Evolutionary conservation across 225 moss, liverwort and hornwort genomes (phyloP), one percentile per base, ranked within the genome.

Genomic region (Lunularia cruciata): DNA sequence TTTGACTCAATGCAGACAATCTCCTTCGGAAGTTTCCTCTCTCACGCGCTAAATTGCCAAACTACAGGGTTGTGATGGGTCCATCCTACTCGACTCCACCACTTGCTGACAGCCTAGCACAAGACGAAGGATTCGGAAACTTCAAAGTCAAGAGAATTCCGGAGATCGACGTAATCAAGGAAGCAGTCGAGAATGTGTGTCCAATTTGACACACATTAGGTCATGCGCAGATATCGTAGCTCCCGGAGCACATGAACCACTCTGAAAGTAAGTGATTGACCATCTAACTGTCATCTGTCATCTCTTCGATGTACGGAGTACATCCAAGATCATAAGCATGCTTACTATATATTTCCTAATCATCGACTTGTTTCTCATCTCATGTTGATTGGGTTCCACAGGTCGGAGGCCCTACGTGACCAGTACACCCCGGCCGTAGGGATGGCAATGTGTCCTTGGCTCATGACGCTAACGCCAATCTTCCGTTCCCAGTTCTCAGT

Each of bases 141-240:
- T 51, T 51, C 49, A 19, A 46, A 45, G 19, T 30, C 46, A 23
- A 5, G 7, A 13, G 28, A 6, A 32, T 45, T 28, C 23, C 37
- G 9, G 9, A 51, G 20, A 51, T 51, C 49, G 49, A 51, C 20
- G 5, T 4, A 19, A 51, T 51, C 49, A 51, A 51, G 49, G 20
- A 22, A n/a, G 49, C 49, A 12, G 49, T 51, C 5, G 49, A 51
- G 49, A 51, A 51, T 16, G 12, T n/a, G 5, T 66, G 65, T 23
- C 65, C 65, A 23, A n/a, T n/a, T n/a, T n/a, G n/a, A n/a, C n/a
- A n/a, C 18, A 48, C 6, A 25, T 63, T 8, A 64, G 64, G 22
- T 73, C 73, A 1, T 73, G 73, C 63, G 63, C 73, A 10, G 73
- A 73, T 35, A 73, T 73, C 34, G 28, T 63, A 13, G 47, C 45